Evolutionary conservation across 2,329 filamentous ascomycete species (phyloP), one percentile per base, ranked within the genome.

Genomic region (Leptographium flavum): DNA sequence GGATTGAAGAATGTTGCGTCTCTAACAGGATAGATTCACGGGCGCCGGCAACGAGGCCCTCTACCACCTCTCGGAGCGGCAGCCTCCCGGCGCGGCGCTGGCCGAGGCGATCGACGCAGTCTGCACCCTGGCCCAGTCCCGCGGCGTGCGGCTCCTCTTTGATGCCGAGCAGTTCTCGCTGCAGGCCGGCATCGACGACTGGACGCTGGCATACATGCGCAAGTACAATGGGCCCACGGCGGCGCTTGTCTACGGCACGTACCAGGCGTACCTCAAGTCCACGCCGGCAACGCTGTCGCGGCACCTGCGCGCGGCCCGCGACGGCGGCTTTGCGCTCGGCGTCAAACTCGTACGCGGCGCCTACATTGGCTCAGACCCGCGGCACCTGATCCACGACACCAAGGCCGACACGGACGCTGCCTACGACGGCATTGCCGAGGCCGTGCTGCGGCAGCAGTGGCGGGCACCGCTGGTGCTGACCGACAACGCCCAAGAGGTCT

Each of bases 141-240:
- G 80, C 43, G 76, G 80, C 22, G 76, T 94, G 3, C 73, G 76
- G 3, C 70, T 95, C 1, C 74, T 94, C 2, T 86, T 94, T 50
- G 86, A 93, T 51, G 88, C 87, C 2, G 88, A 95, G 63, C 86
- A 94, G 60, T 79, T 81, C 46, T 72, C 75, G 45, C 73, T 92
- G 27, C 85, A 94, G 63, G 66, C 73, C 6, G 86, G 86, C 8
- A 90, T 93, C 49, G 81, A 92, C 58, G 73, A 76, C 53, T 90
- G 87, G 82, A 85, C 81, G 5, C 62, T 92, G 42, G 64, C 72
- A n/a, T 81, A 87, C 53, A 84, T 87, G 67, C 74, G 76, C 54
- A 77, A 74, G 57, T 88, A 84, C 67, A 93, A 93, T 65, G 73
- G 67, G 1, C n/a, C n/a, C 31, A 73, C 73, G 28, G 68, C 71